Evolutionary conservation across 257 asterid genomes (phyloP), one percentile per base, ranked within the genome.

Genomic region (Craterostigma plantagineum): DNA sequence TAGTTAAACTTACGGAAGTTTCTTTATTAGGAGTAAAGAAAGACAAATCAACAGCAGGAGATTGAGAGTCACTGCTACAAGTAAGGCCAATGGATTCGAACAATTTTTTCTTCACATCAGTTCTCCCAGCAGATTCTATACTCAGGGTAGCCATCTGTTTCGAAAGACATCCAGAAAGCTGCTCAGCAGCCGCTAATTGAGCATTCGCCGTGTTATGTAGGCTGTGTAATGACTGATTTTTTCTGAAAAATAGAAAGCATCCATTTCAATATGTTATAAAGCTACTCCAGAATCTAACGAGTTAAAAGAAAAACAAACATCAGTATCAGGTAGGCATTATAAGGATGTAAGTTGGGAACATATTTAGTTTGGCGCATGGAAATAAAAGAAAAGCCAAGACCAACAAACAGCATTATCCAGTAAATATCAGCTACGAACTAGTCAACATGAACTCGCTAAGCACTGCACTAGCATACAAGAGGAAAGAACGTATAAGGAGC

Each of bases 31-130:
- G 78, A 49, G 81, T 51, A 59, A 51, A 53, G 35, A 49, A 48
- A 57, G 55, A 49, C 59, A 69, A 67, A 57, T 57, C 64, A 56
- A 56, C 56, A 63, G 54, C 66, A 10, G 75, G 71, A 58, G 86
- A 68, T 51, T 61, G 58, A 50, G 62, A 45, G 37, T 60, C 67
- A 43, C 60, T 68, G 52, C 18, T 64, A 62, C 61, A 76, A 39
- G 81, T 39, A 45, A 90, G 86, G 55, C 95, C 95, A 63, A 90
- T 70, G 33, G 83, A 79, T 56, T 90, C 95, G 58, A 90, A 90
- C 33, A 90, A 69, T 59, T 90, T 66, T 64, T 51, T 79, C 64
- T 76, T 90, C 0, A 65, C 64, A 46, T 69, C 80, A 43, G 65
- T 72, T 59, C 63, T 65, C 54, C 59, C 79, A 54, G 70, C 64